These are phyloP conservation scores for Leishmania lainsoni DNA, from an alignment of 208 protist species.

Conservation along the genomic window DNA sequence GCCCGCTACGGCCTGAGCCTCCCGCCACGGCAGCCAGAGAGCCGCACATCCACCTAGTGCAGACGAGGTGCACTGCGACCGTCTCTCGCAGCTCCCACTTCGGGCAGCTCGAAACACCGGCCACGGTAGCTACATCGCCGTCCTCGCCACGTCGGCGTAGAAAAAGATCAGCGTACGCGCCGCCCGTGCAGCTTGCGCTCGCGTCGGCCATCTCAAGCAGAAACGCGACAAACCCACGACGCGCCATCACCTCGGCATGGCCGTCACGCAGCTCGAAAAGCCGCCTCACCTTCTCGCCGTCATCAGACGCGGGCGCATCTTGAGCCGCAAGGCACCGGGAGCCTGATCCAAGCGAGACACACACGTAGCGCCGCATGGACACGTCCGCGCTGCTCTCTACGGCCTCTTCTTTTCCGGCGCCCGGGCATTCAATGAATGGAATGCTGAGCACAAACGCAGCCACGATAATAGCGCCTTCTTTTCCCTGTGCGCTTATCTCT, in stretches of 20 bases:
- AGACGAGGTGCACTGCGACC: slow-evolving; percentile 66
- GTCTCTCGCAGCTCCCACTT: slow-evolving; percentile 35
- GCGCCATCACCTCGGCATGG: slow-evolving; percentile 88
- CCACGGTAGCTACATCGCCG: not conserved
- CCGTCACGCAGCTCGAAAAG: slow-evolving; percentile 63
- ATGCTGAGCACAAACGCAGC: slow-evolving; percentile 58
- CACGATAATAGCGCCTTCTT: slow-evolving; percentile 32
- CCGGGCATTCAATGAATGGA: not conserved
- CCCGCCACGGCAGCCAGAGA: slow-evolving; percentile 49
- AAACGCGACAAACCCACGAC: slow-evolving; percentile 74
- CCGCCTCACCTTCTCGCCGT: slow-evolving; percentile 3
- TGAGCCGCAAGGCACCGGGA: slow-evolving; percentile 67
- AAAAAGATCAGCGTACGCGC: not conserved
- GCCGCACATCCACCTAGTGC: slow-evolving; percentile 76
- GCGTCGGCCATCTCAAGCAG: slow-evolving; percentile 46
- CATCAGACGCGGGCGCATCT: not conserved
- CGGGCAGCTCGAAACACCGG: not conserved
- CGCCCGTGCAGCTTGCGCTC: not conserved
- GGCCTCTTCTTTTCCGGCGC: not conserved
- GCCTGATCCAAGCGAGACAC: slow-evolving; percentile 79
- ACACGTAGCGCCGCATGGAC: slow-evolving; percentile 45
- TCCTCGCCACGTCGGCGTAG: not conserved
- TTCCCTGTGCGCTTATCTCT: not conserved
- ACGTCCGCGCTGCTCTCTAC: not conserved
- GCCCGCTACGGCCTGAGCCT: slow-evolving; percentile 45